These are phyloP conservation scores for Cytospora mali DNA, from an alignment of 2,329 filamentous ascomycete genomes.

Conservation along the genomic window DNA sequence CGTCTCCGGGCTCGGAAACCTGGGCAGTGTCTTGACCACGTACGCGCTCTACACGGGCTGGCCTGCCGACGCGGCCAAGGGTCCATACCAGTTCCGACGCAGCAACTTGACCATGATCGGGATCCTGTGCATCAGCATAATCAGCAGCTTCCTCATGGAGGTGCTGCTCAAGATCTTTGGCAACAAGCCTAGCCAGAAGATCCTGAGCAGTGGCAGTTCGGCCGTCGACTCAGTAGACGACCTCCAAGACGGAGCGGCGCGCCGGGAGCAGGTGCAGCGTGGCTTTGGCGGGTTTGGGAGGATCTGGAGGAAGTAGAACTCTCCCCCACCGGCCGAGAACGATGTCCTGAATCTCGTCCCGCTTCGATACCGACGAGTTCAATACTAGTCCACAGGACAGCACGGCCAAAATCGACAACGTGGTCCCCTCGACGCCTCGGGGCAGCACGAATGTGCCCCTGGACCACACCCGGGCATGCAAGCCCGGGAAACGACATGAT, in stretches of 20 bases:
- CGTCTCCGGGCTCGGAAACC: slow-evolving; percentile 83
- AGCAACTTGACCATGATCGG: slow-evolving; percentile 90
- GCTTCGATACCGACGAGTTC: neutral
- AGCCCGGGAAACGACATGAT: neutral
- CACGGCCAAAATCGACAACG: slow-evolving; percentile 26
- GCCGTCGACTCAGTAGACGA: slow-evolving; percentile 45
- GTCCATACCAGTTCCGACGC: slow-evolving; percentile 72
- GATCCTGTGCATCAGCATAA: slow-evolving; percentile 77
- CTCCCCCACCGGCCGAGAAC: neutral
- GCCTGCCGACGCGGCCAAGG: slow-evolving; percentile 71
- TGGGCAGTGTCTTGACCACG: slow-evolving; percentile 83
- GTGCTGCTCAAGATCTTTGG: slow-evolving; percentile 63
- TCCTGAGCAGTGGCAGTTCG: slow-evolving; percentile 41
- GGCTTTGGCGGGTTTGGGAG: slow-evolving; percentile 52
- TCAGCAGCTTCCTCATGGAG: slow-evolving; percentile 71
- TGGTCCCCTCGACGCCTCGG: slow-evolving; percentile 18
- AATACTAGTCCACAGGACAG: slow-evolving; percentile 5
- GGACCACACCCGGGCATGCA: neutral
- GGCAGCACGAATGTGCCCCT: slow-evolving; percentile 11
- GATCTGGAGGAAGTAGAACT: slow-evolving; percentile 32
- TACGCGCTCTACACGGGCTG: slow-evolving; percentile 89
- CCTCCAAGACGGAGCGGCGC: slow-evolving; percentile 63
- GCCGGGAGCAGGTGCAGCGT: slow-evolving; percentile 59
- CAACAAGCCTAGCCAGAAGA: slow-evolving; percentile 53
- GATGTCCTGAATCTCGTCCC: neutral